phyloP scores from a whole-genome alignment of 2,329 filamentous ascomycete species.

The Fusarium napiforme region DNA sequence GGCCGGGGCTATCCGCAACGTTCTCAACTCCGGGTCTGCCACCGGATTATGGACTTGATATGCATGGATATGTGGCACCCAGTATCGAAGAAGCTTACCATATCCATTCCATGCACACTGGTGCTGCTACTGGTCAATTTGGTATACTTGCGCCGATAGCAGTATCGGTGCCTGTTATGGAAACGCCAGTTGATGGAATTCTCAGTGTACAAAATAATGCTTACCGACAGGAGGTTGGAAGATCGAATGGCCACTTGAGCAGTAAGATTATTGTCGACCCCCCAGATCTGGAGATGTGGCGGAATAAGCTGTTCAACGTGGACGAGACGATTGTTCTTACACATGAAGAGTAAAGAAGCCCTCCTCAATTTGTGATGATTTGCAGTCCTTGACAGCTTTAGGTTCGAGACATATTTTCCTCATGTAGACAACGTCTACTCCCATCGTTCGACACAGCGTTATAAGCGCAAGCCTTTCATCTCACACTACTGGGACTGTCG shows the following conservation, averaged over 20 bases:
- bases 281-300: conserved; percentile 75
- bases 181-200: conserved; percentile 3
- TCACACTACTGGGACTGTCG: conserved; percentile 89
- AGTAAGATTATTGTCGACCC: conserved; percentile 71
- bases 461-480: conserved; percentile 84
- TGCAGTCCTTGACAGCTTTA: conserved; percentile 46
- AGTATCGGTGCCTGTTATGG: conserved; percentile 30
- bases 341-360: conserved; percentile 71
- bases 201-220: conserved; percentile 1
- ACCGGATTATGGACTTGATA: conserved; percentile 20
- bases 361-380: too few species aligned
- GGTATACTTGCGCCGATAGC: conserved; percentile 55
- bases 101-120: conserved; percentile 5
- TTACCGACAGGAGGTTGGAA: conserved; percentile 3
- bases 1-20: conserved; percentile 4
- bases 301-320: conserved; percentile 79
- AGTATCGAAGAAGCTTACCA: conserved; percentile 36
- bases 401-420: conserved; percentile 83
- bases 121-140: conserved; percentile 52
- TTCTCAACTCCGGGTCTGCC: conserved; percentile 28
- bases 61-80: conserved; percentile 30
- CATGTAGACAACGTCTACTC: conserved; percentile 89
- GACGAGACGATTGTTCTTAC: conserved; percentile 77
- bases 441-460: conserved; percentile 81
- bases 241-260: conserved; percentile 63